Percentiles rank a stretch among this genome's conserved stretches.
Conservation (phyloP, 2,329 filamentous ascomycete genomes). For the Aspergillus piperis region DNA sequence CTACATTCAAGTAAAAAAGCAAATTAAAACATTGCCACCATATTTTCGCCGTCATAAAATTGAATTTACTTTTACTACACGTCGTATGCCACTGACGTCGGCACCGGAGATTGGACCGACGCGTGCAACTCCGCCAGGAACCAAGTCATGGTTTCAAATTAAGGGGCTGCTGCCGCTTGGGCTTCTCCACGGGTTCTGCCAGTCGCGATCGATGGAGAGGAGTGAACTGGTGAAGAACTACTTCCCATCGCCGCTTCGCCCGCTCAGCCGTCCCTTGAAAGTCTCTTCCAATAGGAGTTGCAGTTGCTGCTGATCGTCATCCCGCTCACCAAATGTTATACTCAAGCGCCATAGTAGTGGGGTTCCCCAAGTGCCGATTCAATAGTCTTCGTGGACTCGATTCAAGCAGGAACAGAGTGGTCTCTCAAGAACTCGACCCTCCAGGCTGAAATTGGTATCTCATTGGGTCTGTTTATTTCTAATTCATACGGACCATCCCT, state of each 20-base stretch:
- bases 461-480: neutral
- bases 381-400: constrained; percentile 12
- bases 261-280: constrained; percentile 3
- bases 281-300: constrained; percentile 13
- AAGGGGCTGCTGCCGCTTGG: constrained; percentile 9
- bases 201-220: constrained; percentile 15
- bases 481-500: neutral
- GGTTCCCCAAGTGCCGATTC: constrained; percentile 7
- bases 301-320: constrained; percentile 14
- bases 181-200: constrained; percentile 18
- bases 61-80: neutral
- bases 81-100: neutral
- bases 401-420: neutral
- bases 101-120: neutral
- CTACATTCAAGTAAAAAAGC: neutral
- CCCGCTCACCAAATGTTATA: constrained; percentile 7
- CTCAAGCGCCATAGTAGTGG: constrained; percentile 8
- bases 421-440: constrained; percentile 1
- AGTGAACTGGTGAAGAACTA: constrained; percentile 10
- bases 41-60: neutral
- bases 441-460: constrained; percentile 8
- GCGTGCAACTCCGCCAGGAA: neutral
- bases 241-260: constrained; percentile 2
- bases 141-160: constrained; percentile 2
- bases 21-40: neutral